Conservation (phyloP, 1,284 basidiomycete species). For the Athelia psychrophila region DNA sequence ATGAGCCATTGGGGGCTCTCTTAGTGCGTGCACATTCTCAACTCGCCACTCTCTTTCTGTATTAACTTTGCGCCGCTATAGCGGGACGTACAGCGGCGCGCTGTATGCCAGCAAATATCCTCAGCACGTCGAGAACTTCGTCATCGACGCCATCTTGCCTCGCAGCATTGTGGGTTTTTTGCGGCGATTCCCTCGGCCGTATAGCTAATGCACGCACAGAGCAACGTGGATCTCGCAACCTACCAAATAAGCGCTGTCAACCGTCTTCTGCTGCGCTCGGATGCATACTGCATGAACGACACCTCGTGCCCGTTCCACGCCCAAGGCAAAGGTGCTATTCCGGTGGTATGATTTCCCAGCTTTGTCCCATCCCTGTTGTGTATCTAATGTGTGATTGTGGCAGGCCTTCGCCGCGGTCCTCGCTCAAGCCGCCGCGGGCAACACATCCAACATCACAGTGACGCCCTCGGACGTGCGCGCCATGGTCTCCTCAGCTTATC, state of each 20-base stretch:
- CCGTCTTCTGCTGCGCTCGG: constrained; percentile 13
- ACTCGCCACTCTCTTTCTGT: neutral
- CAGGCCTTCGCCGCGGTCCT: constrained; percentile 1
- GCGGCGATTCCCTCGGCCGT: too few relatives aligned
- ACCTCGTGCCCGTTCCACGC: constrained; percentile 12
- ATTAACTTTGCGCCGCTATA: neutral
- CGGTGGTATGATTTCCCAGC: constrained; percentile 2
- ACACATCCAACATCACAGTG: neutral
- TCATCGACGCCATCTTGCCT: constrained; percentile 12
- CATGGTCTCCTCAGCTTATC: constrained; percentile 7
- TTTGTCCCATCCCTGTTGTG: neutral
- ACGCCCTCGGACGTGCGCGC: constrained; percentile 5
- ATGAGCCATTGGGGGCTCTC: constrained; percentile 10
- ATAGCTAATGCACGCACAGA: constrained; percentile 3
- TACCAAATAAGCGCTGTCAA: constrained; percentile 13
- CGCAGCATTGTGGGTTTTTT: constrained; percentile 10
- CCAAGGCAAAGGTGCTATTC: constrained; percentile 13
- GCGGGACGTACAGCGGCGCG: constrained; percentile 11
- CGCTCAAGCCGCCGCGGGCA: neutral
- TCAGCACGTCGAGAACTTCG: constrained; percentile 9
- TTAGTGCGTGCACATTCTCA: constrained; percentile 6
- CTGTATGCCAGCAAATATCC: constrained; percentile 11
- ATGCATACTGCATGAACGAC: constrained; percentile 14
- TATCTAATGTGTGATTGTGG: neutral
- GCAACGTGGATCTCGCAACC: constrained; percentile 9